These are phyloP conservation scores for Hyphopichia khmerensis DNA, from an alignment of 1,139 yeast species.

Conservation along the genomic window DNA sequence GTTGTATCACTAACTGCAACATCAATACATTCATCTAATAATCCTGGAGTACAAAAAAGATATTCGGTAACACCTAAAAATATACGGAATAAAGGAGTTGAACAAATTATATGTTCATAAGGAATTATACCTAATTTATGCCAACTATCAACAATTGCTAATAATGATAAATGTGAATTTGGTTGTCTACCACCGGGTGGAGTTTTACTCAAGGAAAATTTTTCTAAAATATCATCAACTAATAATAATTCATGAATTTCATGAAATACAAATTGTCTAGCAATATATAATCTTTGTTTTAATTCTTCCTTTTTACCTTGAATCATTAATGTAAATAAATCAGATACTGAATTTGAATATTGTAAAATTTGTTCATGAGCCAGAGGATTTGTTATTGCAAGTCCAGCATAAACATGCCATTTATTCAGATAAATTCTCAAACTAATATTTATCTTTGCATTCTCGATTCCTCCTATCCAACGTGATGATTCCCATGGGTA, in stretches of 20 bases:
- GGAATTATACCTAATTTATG: slow-evolving; percentile 80
- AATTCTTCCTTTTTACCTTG: slow-evolving; percentile 63
- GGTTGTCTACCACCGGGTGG: slow-evolving; percentile 76
- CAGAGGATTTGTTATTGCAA: slow-evolving; percentile 92
- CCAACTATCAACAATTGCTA: slow-evolving; percentile 96
- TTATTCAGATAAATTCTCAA: slow-evolving; percentile 86
- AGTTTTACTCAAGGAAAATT: slow-evolving; percentile 71
- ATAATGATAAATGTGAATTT: slow-evolving; percentile 82
- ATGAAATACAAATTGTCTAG: slow-evolving; percentile 75
- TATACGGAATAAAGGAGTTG: slow-evolving; percentile 88
- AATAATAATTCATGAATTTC: slow-evolving; percentile 60
- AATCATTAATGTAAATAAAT: slow-evolving; percentile 79
- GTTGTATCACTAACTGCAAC: slow-evolving; percentile 67
- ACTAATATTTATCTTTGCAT: slow-evolving; percentile 92
- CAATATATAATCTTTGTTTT: slow-evolving; percentile 55
- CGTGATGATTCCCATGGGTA: slow-evolving; percentile 91
- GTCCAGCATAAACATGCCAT: slow-evolving; percentile 98
- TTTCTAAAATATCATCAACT: slow-evolving; percentile 77
- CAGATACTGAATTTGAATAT: slow-evolving; percentile 82
- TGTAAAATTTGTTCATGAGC: slow-evolving; percentile 92
- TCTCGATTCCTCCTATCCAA: slow-evolving; percentile 93
- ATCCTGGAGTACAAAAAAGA: slow-evolving; percentile 78
- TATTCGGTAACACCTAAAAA: slow-evolving; percentile 94
- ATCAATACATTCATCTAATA: slow-evolving; percentile 74
- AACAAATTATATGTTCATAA: slow-evolving; percentile 94